These are phyloP conservation scores for Magnaporthales sp. DNA, from an alignment of 2,329 filamentous ascomycete genomes.

Conservation along the genomic window DNA sequence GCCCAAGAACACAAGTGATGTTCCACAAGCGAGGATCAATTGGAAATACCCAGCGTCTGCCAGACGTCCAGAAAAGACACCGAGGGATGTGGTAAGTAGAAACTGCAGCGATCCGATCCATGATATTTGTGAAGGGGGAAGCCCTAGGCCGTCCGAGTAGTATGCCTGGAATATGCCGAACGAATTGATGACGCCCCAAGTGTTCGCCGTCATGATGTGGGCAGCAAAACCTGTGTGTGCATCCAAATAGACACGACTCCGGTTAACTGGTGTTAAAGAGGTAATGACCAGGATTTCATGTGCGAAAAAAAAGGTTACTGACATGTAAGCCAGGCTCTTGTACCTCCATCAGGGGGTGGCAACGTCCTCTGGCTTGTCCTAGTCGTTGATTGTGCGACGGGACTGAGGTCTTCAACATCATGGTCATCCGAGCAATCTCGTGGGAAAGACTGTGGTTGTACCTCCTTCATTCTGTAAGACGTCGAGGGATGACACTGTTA, in stretches of 20 bases:
- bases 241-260: background rate
- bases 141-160: constrained; percentile 11
- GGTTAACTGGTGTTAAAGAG: background rate
- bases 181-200: constrained; percentile 13
- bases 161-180: constrained; percentile 15
- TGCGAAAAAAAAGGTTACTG: background rate
- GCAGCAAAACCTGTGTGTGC: constrained; percentile 5
- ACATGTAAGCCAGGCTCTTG: constrained; percentile 9
- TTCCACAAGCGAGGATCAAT: constrained; percentile 8
- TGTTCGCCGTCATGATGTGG: constrained; percentile 18
- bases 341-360: constrained; percentile 9
- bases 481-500: background rate
- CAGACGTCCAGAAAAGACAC: constrained; percentile 10
- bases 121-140: constrained; percentile 13
- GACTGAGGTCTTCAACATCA: background rate
- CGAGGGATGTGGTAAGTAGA: constrained; percentile 10
- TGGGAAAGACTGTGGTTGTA: background rate
- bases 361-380: background rate
- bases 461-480: background rate
- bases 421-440: background rate
- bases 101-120: constrained; percentile 13
- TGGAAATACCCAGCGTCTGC: constrained; percentile 12
- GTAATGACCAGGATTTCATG: background rate
- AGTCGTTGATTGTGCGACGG: background rate
- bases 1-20: constrained; percentile 7